Evolutionary conservation across 306 rosid species (phyloP), one percentile per base, ranked within the genome.

Genomic region (Quercus parvula): DNA sequence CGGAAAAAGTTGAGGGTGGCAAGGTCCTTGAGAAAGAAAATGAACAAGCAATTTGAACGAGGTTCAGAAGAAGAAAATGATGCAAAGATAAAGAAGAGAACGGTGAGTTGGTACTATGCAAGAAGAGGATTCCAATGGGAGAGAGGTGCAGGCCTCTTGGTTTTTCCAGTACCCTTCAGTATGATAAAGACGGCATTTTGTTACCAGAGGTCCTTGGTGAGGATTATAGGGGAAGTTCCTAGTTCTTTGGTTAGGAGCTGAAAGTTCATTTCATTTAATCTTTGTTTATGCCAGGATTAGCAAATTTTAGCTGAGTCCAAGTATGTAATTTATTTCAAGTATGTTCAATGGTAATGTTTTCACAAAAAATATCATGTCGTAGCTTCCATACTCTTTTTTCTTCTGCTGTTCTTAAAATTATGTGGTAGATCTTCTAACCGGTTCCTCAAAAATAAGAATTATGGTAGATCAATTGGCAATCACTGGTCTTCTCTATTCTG

Each of bases 61-160:
- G 82, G 35, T 13, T 51, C 33, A 33, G 24, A 57, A 44, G 31
- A 12, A 24, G 20, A 71, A 49, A 71, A 35, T 4, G 72, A 30
- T 2, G 55, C 1, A 84, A 67, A 49, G 54, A 2, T 49, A 49
- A 3, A 49, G 54, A 49, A 10, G 54, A 49, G 54, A 49, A 49
- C 1, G 54, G 17, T 3, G 54, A 49, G 4, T 49, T 49, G 28
- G 79, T 71, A 49, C 74, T 89, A 51, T 92, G 97, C 79, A 90
- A 84, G 84, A 92, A 84, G 85, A 92, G 93, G 81, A 92, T 90
- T 78, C 89, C 88, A 20, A 85, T 87, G 91, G 97, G 97, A 83
- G 64, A 38, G 57, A 92, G 80, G 75, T 92, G 94, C 90, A 92
- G 68, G 77, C 92, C 94, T 6, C 64, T 89, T 70, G 72, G 74